Percentiles rank a stretch among this genome's conserved stretches.
Conservation (phyloP, 768 basidiomycete species). For the Mycena albidolilacea region DNA sequence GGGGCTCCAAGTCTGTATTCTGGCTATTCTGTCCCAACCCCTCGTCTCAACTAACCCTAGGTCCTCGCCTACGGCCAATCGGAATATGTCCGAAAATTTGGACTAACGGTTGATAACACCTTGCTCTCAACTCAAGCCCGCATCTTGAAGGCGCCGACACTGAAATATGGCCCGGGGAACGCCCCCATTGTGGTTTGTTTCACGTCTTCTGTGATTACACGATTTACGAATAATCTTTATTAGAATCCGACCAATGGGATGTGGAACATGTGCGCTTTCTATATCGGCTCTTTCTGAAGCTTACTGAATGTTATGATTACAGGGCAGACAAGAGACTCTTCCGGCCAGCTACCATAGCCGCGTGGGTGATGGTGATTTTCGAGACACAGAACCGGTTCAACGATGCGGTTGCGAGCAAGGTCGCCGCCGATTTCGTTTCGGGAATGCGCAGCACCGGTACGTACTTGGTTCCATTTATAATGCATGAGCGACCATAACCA, state of each 20-base stretch:
- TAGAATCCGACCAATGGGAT: conserved; percentile 75
- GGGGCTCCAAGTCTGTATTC: conserved; percentile 64
- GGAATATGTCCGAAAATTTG: conserved; percentile 60
- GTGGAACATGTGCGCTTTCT: conserved; percentile 76
- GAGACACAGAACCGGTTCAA: conserved; percentile 73
- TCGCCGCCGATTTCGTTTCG: conserved; percentile 65
- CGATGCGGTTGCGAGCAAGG: conserved; percentile 59
- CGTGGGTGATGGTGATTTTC: conserved; percentile 77
- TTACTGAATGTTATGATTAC: conserved; percentile 48
- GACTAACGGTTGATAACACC: conserved; percentile 53
- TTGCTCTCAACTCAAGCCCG: conserved; percentile 62
- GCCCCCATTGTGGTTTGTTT: conserved; percentile 59
- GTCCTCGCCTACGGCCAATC: conserved; percentile 59
- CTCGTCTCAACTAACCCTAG: conserved; percentile 39
- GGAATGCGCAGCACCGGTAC: conserved; percentile 65
- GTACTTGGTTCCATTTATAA: conserved; percentile 54
- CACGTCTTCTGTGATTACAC: not conserved
- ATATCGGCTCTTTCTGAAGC: not conserved
- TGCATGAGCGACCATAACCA: conserved; percentile 49
- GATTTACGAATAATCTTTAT: not conserved
- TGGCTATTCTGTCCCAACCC: not conserved
- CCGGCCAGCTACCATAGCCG: conserved; percentile 62
- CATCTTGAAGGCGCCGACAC: conserved; percentile 61
- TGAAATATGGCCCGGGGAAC: conserved; percentile 63
- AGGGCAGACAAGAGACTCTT: conserved; percentile 78